Base-by-base conservation (phyloP, 306 rosid genomes). In the Lablab purpureus region DNA sequence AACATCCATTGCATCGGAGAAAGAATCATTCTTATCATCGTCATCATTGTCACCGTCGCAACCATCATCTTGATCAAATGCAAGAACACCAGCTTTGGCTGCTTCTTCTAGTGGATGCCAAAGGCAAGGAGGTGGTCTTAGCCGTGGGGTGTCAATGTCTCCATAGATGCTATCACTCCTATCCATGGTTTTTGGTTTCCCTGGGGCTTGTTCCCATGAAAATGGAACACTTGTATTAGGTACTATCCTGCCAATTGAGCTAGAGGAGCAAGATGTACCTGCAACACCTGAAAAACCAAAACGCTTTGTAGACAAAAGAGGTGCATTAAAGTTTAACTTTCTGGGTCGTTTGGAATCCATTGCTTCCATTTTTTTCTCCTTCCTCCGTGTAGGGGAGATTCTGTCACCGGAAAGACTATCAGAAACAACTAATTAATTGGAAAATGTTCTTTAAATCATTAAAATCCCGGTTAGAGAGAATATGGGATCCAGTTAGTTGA, bases 151-250 rank as follows among this genome's bases (percentile, higher is more conserved):
- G 37, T 59, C 66, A 5, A 25, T 59, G 40, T 59, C 66, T 59
- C 37, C 66, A 59, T 59, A 27, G 66, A 59, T 59, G 40, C 37
- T 11, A 2, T 59, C 19, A 27, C 66, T 59, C 37, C 19, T 27
- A 19, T 59, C 37, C 19, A 27, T 27, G 37, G 37, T 2, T 59
- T 59, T 59, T 12, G 40, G 40, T 18, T 59, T 59, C 37, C 66
- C 66, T 59, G 66, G 66, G 66, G 66, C 18, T 27, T 59, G 66
- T 14, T 59, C 66, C 66, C 66, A 59, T 27, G 66, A 25, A 59
- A 59, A 59, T 25, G 66, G 66, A 59, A 59, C 66, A 27, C 19
- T 59, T 13, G 65, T 58, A 5, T 27, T 25, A 6, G 2, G 37
- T 27, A 21, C 37, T 58, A 17, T 27, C 6, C 59, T 19, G 10